Percentiles rank a stretch among this genome's conserved stretches.
Evolutionary conservation across 768 basidiomycete species (phyloP).

Genomic region (Serendipita sp.): DNA sequence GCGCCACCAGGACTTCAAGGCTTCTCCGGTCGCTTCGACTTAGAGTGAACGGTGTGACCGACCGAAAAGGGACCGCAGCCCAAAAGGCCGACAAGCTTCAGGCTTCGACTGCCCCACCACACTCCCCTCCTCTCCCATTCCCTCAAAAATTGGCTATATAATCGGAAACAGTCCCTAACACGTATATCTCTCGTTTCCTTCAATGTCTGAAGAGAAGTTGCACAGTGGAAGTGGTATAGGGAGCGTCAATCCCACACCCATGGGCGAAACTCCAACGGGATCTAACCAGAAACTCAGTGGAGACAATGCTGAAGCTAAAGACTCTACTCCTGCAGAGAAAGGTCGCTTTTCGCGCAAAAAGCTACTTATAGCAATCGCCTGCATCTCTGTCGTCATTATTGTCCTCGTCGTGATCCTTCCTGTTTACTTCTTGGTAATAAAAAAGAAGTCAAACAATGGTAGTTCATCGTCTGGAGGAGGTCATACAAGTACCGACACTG

Average conservation of each 20-base stretch:
- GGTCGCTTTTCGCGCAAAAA: not conserved
- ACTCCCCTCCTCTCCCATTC: not conserved
- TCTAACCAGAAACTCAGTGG: not conserved
- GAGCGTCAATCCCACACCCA: not conserved
- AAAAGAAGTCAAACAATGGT: slow-evolving; percentile 7
- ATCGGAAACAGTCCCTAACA: not conserved
- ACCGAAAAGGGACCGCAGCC: not conserved
- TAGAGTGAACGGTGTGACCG: no score
- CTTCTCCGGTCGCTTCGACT: no score
- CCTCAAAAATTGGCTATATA: not conserved
- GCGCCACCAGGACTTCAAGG: no score
- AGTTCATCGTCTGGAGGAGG: slow-evolving; percentile 5
- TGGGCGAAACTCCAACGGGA: not conserved
- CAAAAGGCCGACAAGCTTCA: not conserved
- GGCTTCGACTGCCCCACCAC: not conserved
- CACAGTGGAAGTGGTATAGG: not conserved
- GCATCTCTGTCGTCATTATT: slow-evolving; percentile 19
- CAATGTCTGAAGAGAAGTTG: not conserved
- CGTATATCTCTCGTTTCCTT: not conserved
- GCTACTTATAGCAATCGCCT: not conserved
- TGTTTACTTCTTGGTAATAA: slow-evolving; percentile 20
- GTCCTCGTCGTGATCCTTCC: slow-evolving; percentile 28
- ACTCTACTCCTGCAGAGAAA: not conserved
- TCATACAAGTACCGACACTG: not conserved
- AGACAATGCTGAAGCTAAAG: not conserved